Percentiles rank a stretch among this genome's conserved stretches.
Conservation (phyloP, 192 early-diverging fungal species). For the Podila verticillata region DNA sequence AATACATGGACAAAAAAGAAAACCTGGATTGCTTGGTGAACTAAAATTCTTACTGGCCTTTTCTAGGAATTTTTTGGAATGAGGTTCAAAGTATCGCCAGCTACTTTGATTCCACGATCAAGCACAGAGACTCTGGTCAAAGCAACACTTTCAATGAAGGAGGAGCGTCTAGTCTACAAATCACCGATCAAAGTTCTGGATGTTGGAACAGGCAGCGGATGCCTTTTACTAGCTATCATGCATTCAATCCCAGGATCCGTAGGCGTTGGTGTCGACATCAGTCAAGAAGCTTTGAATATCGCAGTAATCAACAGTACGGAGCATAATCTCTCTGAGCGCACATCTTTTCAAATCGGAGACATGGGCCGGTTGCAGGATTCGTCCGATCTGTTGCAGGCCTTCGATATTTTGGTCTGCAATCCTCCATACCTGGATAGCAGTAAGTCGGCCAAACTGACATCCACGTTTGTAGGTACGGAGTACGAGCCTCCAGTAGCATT, state of each 20-base stretch:
- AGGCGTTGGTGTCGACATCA: slow-evolving; percentile 78
- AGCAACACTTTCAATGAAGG: slow-evolving; percentile 44
- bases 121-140: slow-evolving; percentile 75
- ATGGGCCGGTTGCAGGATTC: slow-evolving; percentile 54
- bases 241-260: slow-evolving; percentile 8
- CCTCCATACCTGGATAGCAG: slow-evolving; percentile 72
- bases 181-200: slow-evolving; percentile 59
- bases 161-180: slow-evolving; percentile 2
- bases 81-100: slow-evolving; percentile 64
- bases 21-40: background rate
- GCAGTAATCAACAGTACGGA: slow-evolving; percentile 59
- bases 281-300: slow-evolving; percentile 59
- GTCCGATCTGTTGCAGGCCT: slow-evolving; percentile 42
- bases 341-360: slow-evolving; percentile 49
- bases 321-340: slow-evolving; percentile 49
- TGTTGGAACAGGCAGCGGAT: slow-evolving; percentile 81
- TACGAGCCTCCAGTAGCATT: slow-evolving; percentile 75
- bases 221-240: slow-evolving; percentile 70
- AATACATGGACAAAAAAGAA: background rate
- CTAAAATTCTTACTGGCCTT: slow-evolving; percentile 9
- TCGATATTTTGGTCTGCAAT: slow-evolving; percentile 75
- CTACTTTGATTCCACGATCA: slow-evolving; percentile 76
- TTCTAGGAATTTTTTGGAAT: slow-evolving; percentile 66
- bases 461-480: slow-evolving; percentile 44
- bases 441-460: slow-evolving; percentile 31